Conservation (phyloP, 2,329 filamentous ascomycete species). For the Amauroascus verrucosus region DNA sequence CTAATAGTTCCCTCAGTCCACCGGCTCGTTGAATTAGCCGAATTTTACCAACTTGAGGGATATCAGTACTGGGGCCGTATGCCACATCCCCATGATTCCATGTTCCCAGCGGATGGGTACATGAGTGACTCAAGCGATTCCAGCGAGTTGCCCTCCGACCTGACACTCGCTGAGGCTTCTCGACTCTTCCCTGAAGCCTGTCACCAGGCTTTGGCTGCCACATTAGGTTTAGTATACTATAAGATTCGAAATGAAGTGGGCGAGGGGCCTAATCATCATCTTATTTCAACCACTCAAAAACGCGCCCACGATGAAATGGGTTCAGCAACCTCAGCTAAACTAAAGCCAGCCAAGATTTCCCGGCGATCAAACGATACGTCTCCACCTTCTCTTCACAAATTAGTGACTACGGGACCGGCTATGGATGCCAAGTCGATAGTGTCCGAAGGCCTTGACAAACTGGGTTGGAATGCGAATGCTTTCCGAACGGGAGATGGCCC, state of each 20-base stretch:
- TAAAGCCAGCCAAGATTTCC: conserved; percentile 29
- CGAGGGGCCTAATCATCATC: conserved; percentile 24
- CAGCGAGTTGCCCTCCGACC: conserved; percentile 27
- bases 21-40: conserved; percentile 31
- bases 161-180: conserved; percentile 30
- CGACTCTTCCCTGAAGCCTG: conserved; percentile 30
- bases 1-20: conserved; percentile 23
- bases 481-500: conserved; percentile 31
- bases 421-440: conserved; percentile 26
- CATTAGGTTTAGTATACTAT: conserved; percentile 32
- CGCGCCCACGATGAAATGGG: conserved; percentile 28
- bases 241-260: conserved; percentile 35
- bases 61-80: conserved; percentile 33
- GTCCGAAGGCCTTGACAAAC: conserved; percentile 26
- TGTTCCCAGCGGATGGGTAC: conserved; percentile 23
- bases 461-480: conserved; percentile 28
- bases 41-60: conserved; percentile 33
- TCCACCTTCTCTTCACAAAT: conserved; percentile 24
- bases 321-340: conserved; percentile 26
- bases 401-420: conserved; percentile 26
- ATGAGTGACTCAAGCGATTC: conserved; percentile 32
- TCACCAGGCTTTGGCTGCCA: conserved; percentile 33
- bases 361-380: conserved; percentile 21
- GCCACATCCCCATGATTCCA: conserved; percentile 22
- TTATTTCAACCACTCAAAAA: conserved; percentile 26